Evolutionary conservation across 2,329 filamentous ascomycete genomes (phyloP).

Genomic region (Penicillium sp.): DNA sequence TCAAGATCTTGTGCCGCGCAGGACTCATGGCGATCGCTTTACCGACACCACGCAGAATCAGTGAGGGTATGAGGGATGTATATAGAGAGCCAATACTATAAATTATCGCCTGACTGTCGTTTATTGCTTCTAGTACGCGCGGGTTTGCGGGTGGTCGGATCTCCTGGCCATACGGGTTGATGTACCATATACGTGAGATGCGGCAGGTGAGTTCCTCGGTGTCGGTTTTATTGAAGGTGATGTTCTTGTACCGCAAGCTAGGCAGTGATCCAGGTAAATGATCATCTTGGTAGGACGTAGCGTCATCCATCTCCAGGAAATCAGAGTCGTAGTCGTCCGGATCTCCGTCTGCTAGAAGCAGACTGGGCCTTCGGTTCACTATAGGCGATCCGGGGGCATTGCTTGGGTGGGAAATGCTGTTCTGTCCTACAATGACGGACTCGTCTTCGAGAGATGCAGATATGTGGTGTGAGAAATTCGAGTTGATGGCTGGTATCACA

Average conservation of each 20-base stretch:
- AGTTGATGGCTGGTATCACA: conserved; percentile 87
- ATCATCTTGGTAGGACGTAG: conserved; percentile 42
- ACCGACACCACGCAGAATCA: conserved; percentile 74
- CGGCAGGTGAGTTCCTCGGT: conserved; percentile 75
- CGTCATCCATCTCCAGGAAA: conserved; percentile 27
- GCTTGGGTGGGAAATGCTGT: conserved; percentile 83
- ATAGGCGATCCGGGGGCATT: conserved; percentile 37
- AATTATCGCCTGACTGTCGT: conserved; percentile 63
- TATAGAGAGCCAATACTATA: conserved; percentile 95
- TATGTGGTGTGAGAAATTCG: conserved; percentile 94
- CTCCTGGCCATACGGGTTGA: conserved; percentile 97
- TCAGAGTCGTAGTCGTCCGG: conserved; percentile 25
- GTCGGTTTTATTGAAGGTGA: conserved; percentile 73
- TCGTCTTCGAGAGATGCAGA: conserved; percentile 75
- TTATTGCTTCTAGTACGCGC: conserved; percentile 67
- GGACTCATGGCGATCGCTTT: conserved; percentile 54
- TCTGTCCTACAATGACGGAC: conserved; percentile 80
- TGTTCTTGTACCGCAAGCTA: conserved; percentile 73
- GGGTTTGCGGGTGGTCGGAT: conserved; percentile 82
- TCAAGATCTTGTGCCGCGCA: conserved; percentile 67
- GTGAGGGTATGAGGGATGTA: conserved; percentile 78
- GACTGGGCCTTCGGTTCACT: conserved; percentile 24
- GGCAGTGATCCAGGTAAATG: conserved; percentile 64
- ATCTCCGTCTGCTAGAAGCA: conserved; percentile 32
- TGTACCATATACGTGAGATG: conserved; percentile 88